These are phyloP conservation scores for Hansenula anomala DNA, from an alignment of 1,139 yeast species.

Conservation along the genomic window DNA sequence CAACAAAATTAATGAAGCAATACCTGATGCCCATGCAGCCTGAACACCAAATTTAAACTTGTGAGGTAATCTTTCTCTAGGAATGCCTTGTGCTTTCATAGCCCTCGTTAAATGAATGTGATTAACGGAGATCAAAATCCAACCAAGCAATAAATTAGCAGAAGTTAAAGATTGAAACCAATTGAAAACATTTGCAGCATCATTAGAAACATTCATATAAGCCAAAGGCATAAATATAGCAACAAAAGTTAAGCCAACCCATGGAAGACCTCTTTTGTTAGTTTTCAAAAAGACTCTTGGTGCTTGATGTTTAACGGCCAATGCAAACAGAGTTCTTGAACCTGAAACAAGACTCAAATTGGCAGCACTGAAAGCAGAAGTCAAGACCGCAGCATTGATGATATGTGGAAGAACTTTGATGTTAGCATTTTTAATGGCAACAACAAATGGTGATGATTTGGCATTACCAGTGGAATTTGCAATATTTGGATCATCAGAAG, in stretches of 20 bases:
- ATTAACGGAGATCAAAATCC: slow-evolving; percentile 7
- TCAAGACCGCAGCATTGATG: slow-evolving; percentile 41
- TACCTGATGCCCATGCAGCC: slow-evolving; percentile 31
- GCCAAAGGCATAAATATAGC: slow-evolving; percentile 30
- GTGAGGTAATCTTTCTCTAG: slow-evolving; percentile 30
- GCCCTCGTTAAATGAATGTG: slow-evolving; percentile 14
- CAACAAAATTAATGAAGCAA: slow-evolving; percentile 28
- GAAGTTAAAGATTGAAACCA: slow-evolving; percentile 3
- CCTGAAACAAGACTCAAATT: slow-evolving; percentile 37
- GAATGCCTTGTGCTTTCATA: slow-evolving; percentile 2
- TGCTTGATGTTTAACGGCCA: slow-evolving; percentile 52
- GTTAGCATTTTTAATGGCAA: slow-evolving; percentile 45
- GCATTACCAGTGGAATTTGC: slow-evolving; percentile 37
- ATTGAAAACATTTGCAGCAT: slow-evolving; percentile 37
- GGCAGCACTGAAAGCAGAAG: slow-evolving; percentile 48
- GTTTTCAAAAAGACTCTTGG: slow-evolving; percentile 53
- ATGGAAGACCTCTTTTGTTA: slow-evolving; percentile 60
- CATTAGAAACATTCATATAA: slow-evolving; percentile 31
- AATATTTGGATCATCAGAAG: slow-evolving; percentile 34
- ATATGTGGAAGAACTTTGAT: slow-evolving; percentile 21
- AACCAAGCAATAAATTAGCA: neutral
- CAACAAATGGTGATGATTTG: slow-evolving; percentile 45
- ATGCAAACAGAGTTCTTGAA: slow-evolving; percentile 39
- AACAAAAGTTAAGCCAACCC: slow-evolving; percentile 45
- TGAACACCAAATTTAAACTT: slow-evolving; percentile 4